Percentiles rank a stretch among this genome's conserved stretches.
Conservation (phyloP, 169 alveolate species). For the Theileria parva region DNA sequence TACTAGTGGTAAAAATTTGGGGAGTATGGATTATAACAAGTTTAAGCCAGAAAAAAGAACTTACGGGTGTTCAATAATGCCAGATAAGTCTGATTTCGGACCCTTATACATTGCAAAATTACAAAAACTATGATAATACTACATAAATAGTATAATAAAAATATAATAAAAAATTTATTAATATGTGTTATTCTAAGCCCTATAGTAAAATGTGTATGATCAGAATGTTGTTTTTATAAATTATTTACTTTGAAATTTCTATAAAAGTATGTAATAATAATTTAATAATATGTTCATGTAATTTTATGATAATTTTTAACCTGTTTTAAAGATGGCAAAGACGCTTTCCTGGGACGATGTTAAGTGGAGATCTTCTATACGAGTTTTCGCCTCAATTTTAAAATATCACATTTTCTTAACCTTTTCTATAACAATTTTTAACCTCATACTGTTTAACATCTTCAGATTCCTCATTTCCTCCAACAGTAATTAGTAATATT, state of each 20-base stretch:
- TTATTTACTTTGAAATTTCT: neutral
- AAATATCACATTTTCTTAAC: slow-evolving; percentile 37
- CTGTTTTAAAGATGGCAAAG: slow-evolving; percentile 22
- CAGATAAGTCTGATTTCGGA: slow-evolving; percentile 69
- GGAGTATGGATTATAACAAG: neutral
- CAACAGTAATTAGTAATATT: neutral
- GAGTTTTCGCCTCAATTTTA: slow-evolving; percentile 9
- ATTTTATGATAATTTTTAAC: no score
- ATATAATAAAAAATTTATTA: no score
- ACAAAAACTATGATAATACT: slow-evolving; percentile 47
- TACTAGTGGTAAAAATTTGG: neutral
- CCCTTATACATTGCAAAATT: slow-evolving; percentile 71
- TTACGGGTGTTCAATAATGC: slow-evolving; percentile 73
- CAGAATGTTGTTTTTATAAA: no score
- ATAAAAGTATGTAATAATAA: slow-evolving; percentile 7
- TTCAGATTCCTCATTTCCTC: slow-evolving; percentile 6
- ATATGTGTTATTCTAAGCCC: neutral
- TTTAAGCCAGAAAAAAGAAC: slow-evolving; percentile 62
- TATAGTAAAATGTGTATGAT: slow-evolving; percentile 6
- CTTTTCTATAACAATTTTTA: slow-evolving; percentile 28
- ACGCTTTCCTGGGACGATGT: slow-evolving; percentile 39
- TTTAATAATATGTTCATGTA: neutral
- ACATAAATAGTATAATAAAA: no score
- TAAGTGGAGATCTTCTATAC: slow-evolving; percentile 49
- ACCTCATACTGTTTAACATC: slow-evolving; percentile 18